Conservation (phyloP, 805 yeast species). For the Yarrowia phangngaensis region DNA sequence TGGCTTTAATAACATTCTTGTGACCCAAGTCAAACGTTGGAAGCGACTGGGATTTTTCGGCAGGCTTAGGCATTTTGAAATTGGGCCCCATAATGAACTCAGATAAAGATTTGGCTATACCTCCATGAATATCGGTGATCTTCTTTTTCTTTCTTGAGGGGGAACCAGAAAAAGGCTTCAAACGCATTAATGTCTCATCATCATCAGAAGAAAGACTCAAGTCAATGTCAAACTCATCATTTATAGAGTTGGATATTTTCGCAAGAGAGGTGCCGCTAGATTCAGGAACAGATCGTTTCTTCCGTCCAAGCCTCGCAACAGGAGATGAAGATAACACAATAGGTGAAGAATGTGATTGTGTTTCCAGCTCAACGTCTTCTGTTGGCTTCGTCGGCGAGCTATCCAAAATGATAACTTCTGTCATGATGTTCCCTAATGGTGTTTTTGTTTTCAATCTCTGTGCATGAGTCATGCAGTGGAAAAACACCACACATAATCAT, state of each 20-base stretch:
- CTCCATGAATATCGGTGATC: conserved; percentile 15
- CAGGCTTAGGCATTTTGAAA: conserved; percentile 8
- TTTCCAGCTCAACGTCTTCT: too few relatives aligned
- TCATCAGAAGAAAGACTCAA: conserved; percentile 3
- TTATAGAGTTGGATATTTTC: conserved; percentile 9
- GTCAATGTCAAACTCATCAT: conserved; percentile 10
- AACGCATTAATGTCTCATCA: neutral
- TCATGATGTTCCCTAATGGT: neutral
- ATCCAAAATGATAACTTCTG: neutral
- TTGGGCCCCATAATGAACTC: conserved; percentile 14
- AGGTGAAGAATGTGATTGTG: too few relatives aligned
- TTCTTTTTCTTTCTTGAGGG: neutral
- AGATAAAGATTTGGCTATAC: conserved; percentile 5
- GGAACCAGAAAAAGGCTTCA: neutral
- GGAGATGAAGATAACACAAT: too few relatives aligned
- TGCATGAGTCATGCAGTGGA: too few relatives aligned
- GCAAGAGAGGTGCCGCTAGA: neutral
- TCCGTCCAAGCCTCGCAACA: too few relatives aligned
- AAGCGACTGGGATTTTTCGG: neutral
- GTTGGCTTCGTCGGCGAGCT: neutral
- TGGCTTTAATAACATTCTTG: too few relatives aligned
- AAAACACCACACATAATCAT: too few relatives aligned
- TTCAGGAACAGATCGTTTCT: conserved; percentile 5
- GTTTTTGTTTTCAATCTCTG: neutral
- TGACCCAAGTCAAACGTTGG: too few relatives aligned